Evolutionary conservation across 1,284 basidiomycete genomes (phyloP), one percentile per base, ranked within the genome.

Genomic region (Leccinum griseonigrum): DNA sequence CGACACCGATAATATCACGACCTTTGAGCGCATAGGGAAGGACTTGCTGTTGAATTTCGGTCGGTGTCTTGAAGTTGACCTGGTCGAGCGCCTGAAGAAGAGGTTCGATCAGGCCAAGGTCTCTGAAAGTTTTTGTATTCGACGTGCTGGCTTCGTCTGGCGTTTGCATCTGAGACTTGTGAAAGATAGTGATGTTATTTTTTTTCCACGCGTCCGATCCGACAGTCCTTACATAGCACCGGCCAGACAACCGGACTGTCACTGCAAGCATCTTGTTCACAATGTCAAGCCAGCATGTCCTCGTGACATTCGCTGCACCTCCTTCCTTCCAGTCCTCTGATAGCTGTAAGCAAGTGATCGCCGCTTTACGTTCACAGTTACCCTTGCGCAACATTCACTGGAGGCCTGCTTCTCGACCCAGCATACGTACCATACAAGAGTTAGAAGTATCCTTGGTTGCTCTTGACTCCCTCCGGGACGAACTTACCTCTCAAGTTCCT

Each of bases 1-100:
- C 97, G 18, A 99, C 91, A 28, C 97, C 97, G 64, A 99, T 99
- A 66, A 99, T 94, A 77, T 99, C 97, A 70, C 91, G 85, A 0
- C 95, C 95, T 71, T 92, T 82, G 1, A 99, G 78, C 13, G 97
- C 97, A 77, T 90, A 87, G 0, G 97, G 97, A 59, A 99, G 87
- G n/a, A 86, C 83, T 69, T 95, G 87, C 14, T 83, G 80, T 77
- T 99, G 97, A 69, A 99, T 99, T 61, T 93, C 90, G 9, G 97
- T 97, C 0, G 97, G 97, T 58, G 83, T 81, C 65, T 86, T 95
- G 84, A 88, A 99, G 57, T 88, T 87, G 60, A 99, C 79, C 62
- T 90, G 86, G 55, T 87, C 82, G 61, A 98, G 87, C 2, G 96
- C 92, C 70, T 94, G 85, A 58, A 98, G 89, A 4, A 99, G 84